A percentile compares a stretch with the other conserved stretches of the same genome.
These are phyloP conservation scores for Pholiota microspora DNA, from an alignment of 768 basidiomycete genomes.

Conservation along the genomic window DNA sequence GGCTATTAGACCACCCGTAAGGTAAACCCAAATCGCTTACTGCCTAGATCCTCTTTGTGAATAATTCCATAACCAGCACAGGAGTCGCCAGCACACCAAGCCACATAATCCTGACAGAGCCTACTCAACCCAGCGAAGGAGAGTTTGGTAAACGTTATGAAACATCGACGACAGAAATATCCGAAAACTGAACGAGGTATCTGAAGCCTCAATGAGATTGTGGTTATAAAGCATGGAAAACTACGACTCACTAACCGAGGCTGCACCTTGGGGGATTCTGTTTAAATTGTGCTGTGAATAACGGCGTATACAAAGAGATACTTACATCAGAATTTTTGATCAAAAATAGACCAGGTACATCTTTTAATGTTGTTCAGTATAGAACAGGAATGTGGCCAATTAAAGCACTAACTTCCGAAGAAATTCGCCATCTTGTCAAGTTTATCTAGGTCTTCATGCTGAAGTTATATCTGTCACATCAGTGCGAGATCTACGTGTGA, in stretches of 20 bases:
- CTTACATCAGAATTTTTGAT: constrained; percentile 56
- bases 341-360: constrained; percentile 54
- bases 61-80: constrained; percentile 47
- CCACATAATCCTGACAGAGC: constrained; percentile 63
- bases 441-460: constrained; percentile 49
- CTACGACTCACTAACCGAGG: constrained; percentile 16
- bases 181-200: constrained; percentile 77
- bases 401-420: constrained; percentile 42
- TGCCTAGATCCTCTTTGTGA: constrained; percentile 51
- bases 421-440: constrained; percentile 65
- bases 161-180: constrained; percentile 77
- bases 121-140: constrained; percentile 71
- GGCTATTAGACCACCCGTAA: background rate
- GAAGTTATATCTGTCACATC: background rate
- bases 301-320: background rate
- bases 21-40: constrained; percentile 11
- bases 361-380: constrained; percentile 27
- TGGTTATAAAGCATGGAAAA: no score
- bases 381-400: background rate
- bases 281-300: background rate
- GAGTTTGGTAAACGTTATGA: constrained; percentile 70
- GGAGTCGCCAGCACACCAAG: constrained; percentile 54
- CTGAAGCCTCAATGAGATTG: constrained; percentile 30
- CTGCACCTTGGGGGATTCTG: background rate
- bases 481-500: background rate